Base-by-base conservation (phyloP, 768 basidiomycete genomes). In the Hygrocybe coccinea region DNA sequence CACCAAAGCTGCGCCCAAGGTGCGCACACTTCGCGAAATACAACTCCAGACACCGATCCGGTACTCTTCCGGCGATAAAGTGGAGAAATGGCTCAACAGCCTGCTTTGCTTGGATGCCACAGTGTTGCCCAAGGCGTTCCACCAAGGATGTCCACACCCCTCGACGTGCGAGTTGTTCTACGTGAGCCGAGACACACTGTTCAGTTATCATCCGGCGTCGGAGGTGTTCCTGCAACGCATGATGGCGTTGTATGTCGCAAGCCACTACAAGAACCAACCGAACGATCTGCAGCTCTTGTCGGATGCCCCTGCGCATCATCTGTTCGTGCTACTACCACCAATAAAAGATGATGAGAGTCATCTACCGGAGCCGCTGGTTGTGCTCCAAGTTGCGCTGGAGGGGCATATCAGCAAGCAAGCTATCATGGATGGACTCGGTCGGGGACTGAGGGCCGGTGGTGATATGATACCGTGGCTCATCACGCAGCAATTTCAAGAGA, bases 401-500 rank as follows among this genome's bases (percentile, higher is more conserved):
- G 97, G 97, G 6, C 87, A 87, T 60, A 93, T 99, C 57, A 87
- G 87, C 61, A 87, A 84, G 69, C 82, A 85, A 53, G 83, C 81
- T 36, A 91, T 99, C 56, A 72, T 95, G 77, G 93, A 94, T 56
- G 89, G 89, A 24, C 66, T 97, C 12, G 82, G 85, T 33, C 79
- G 93, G 41, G 95, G 95, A 11, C 75, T 87, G 65, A 79, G 91
- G 54, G 87, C 89, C 2, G 88, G 91, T 0, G 97, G 97, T 1
- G 97, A 99, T 73, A 85, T 99, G 84, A 97, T 99, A 56, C 97
- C 97, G 0, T 99, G 97, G 95, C 76, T 97, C 22, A 76, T 99
- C 45, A 85, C 90, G 43, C 92, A 94, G 68, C 85, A 97, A 76
- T 99, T 91, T 77, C 93, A 97, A 74, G 97, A 99, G 70, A 87